phyloP scores from a whole-genome alignment of 306 rosid genomes.

The Sicyos edulis region DNA sequence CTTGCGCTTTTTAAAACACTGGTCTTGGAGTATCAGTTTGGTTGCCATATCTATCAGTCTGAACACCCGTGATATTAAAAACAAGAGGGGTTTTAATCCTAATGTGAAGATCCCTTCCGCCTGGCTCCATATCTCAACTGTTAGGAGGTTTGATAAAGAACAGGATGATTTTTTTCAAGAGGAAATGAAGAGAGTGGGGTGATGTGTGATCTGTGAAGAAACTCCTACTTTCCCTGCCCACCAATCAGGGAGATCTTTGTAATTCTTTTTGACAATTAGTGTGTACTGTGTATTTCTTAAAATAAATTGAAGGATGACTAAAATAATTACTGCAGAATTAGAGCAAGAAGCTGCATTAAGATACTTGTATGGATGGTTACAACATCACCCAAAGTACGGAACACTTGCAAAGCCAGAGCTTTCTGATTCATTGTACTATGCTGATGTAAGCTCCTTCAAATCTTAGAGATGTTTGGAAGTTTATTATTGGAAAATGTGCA shows the following conservation, averaged over 20 bases:
- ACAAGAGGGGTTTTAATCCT: not conserved
- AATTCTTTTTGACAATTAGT: not conserved
- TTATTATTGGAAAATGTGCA: not conserved
- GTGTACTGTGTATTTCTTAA: not conserved
- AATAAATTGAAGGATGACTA: not conserved
- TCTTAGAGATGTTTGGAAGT: not conserved
- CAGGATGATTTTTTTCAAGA: not conserved
- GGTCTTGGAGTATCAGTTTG: not conserved
- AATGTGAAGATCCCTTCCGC: not conserved
- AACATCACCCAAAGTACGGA: constrained; percentile 79
- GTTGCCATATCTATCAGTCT: not conserved
- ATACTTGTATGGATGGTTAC: constrained; percentile 84
- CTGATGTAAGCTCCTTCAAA: constrained; percentile 65
- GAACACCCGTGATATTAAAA: not conserved
- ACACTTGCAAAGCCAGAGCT: constrained; percentile 65
- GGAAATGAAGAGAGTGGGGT: not conserved
- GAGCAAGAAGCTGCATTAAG: constrained; percentile 84
- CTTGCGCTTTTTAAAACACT: too few relatives aligned
- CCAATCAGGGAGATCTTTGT: not conserved
- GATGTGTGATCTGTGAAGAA: not conserved
- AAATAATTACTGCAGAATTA: constrained; percentile 53
- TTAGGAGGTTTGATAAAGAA: not conserved
- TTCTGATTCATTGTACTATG: constrained; percentile 68
- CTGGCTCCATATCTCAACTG: constrained; percentile 4
- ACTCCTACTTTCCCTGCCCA: not conserved